Evolutionary conservation across 495 filamentous ascomycete species (phyloP).

Genomic region (Saxophila tyrrhenica): DNA sequence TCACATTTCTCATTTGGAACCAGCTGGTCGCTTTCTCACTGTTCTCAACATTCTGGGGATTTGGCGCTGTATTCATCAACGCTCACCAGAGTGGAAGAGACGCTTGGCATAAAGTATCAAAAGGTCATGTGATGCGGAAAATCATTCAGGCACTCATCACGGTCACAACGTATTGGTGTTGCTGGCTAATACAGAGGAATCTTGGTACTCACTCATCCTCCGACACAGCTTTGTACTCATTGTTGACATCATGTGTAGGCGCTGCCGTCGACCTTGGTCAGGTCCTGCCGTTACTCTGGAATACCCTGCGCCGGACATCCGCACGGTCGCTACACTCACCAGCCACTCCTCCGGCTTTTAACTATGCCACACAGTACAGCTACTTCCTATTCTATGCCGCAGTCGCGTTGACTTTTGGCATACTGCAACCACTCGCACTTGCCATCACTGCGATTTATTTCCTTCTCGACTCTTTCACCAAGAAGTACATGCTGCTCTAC

Average conservation of each 20-base stretch:
- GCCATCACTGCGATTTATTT: conserved; percentile 87
- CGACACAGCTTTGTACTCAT: not conserved
- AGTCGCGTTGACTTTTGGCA: conserved; percentile 72
- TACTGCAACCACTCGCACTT: conserved; percentile 81
- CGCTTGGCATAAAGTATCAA: conserved; percentile 56
- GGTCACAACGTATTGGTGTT: conserved; percentile 84
- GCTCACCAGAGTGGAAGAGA: conserved; percentile 38
- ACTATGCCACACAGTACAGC: conserved; percentile 94
- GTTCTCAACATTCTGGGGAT: conserved; percentile 67
- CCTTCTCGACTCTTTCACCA: conserved; percentile 69
- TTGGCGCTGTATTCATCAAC: conserved; percentile 51
- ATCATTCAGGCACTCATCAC: conserved; percentile 59
- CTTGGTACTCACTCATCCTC: conserved; percentile 38
- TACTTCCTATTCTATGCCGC: conserved; percentile 90
- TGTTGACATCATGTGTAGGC: not conserved
- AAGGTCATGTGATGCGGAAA: conserved; percentile 46
- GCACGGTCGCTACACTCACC: conserved; percentile 80
- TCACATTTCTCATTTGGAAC: conserved; percentile 95
- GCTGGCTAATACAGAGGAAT: conserved; percentile 83
- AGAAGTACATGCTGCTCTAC: conserved; percentile 86
- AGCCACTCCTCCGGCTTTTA: conserved; percentile 82
- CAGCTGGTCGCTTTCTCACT: conserved; percentile 87
- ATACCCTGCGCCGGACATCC: conserved; percentile 64
- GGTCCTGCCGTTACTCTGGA: conserved; percentile 64
- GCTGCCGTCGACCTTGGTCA: conserved; percentile 83